Evolutionary conservation across 129 eudicot genomes (phyloP), one percentile per base, ranked within the genome.

Genomic region (Flaveria trinervia): DNA sequence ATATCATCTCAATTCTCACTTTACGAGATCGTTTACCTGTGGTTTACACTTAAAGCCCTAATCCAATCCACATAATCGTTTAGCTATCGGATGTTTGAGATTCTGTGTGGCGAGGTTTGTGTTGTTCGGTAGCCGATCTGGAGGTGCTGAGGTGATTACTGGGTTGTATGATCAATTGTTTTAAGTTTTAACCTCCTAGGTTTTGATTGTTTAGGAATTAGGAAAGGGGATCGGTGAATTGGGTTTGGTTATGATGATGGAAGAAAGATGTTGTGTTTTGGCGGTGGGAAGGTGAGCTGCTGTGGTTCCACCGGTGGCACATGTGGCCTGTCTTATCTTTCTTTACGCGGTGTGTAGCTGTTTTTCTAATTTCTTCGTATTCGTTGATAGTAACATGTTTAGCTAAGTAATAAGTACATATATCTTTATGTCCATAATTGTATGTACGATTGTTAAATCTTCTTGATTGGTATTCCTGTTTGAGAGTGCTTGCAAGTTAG

Each of bases 251-350:
- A 36, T 36, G 41, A 36, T 5, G 41, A 36, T 36, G 41, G 51
- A 61, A 68, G 80, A 80, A 41, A 5, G 60, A 16, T 62, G n/a
- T 59, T 20, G 41, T 18, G 17, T 61, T 70, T 70, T 66, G 75
- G 44, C 78, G 86, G 84, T 73, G 49, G 81, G 83, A 77, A 86
- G 85, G 81, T 83, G 84, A 86, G 67, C 77, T 71, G 83, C 77
- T 71, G 83, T 51, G 72, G 82, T 68, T 71, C 26, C 78, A 86
- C 79, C 71, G 79, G 65, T 81, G 87, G 90, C 90, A 83, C 87
- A 80, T 86, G 90, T 86, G 85, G 90, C 82, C 87, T 75, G 90
- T 86, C 87, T 81, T 76, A 22, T 77, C 83, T 81, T 46, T 81
- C 65, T 43, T 83, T 78, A 80, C 82, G 76, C 68, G 85, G 72